These are phyloP conservation scores for Diaporthe longicolla DNA, from an alignment of 2,329 filamentous ascomycete genomes.

Conservation along the genomic window DNA sequence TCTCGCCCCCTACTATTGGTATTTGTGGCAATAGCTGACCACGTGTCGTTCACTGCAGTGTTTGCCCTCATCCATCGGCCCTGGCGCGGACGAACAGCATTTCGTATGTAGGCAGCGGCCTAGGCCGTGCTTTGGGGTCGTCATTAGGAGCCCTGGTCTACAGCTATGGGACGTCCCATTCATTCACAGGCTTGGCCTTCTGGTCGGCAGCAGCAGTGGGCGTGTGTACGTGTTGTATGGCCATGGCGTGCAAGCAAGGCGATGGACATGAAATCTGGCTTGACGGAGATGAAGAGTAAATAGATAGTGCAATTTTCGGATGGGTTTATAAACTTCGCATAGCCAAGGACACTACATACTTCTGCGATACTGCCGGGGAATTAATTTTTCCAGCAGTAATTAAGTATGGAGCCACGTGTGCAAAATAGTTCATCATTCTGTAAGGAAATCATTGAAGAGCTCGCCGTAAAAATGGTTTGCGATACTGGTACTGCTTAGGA, in stretches of 20 bases:
- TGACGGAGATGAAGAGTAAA: conserved; percentile 20
- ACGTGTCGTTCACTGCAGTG: background rate
- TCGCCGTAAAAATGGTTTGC: too few relatives aligned
- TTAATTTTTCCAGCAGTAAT: too few relatives aligned
- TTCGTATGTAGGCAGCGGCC: conserved; percentile 6
- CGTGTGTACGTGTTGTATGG: conserved; percentile 7
- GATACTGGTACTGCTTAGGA: too few relatives aligned
- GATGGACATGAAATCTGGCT: conserved; percentile 25
- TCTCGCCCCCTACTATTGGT: background rate
- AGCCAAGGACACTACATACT: too few relatives aligned
- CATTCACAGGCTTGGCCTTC: conserved; percentile 25
- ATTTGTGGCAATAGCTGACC: background rate
- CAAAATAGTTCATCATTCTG: too few relatives aligned
- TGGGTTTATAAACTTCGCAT: too few relatives aligned
- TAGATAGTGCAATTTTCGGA: background rate
- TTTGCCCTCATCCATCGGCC: conserved; percentile 16
- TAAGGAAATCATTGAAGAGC: too few relatives aligned
- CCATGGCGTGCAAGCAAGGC: conserved; percentile 14
- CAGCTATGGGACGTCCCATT: conserved; percentile 20
- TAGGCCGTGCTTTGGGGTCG: conserved; percentile 10
- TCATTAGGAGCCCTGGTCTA: conserved; percentile 23
- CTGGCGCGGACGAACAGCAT: conserved; percentile 30
- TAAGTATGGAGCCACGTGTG: too few relatives aligned
- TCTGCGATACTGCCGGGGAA: too few relatives aligned
- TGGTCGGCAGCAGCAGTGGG: conserved; percentile 16